phyloP scores from a whole-genome alignment of 495 filamentous ascomycete genomes.

The Daldinia caldariorum region DNA sequence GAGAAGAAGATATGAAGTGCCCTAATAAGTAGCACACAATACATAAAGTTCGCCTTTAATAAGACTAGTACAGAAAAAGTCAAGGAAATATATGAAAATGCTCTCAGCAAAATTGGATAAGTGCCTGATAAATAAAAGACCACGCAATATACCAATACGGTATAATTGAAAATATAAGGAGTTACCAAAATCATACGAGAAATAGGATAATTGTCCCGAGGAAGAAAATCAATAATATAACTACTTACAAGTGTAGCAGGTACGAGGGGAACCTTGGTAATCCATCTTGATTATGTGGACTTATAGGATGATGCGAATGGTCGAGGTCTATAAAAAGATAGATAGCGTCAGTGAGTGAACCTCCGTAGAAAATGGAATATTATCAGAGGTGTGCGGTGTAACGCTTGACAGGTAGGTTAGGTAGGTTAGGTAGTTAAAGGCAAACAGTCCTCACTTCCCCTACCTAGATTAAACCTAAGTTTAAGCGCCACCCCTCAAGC shows the following conservation, averaged over 20 bases:
- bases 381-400: slow-evolving; percentile 6
- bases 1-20: background rate
- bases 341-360: background rate
- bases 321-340: slow-evolving; percentile 3
- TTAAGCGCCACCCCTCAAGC: slow-evolving; percentile 3
- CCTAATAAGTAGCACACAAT: background rate
- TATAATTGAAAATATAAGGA: background rate
- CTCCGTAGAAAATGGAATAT: slow-evolving; percentile 4
- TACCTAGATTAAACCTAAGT: slow-evolving; percentile 3
- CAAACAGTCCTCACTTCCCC: slow-evolving; percentile 1
- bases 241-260: slow-evolving; percentile 63
- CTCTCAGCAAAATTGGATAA: background rate
- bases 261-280: slow-evolving; percentile 49
- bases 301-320: background rate
- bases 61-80: background rate
- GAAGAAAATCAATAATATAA: background rate
- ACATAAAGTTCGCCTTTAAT: background rate
- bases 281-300: slow-evolving; percentile 49
- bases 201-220: background rate
- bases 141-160: slow-evolving; percentile 6
- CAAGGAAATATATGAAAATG: background rate
- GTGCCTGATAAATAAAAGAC: slow-evolving; percentile 11
- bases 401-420: background rate
- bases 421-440: background rate
- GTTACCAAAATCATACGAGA: background rate